Evolutionary conservation across 257 asterid genomes (phyloP), one percentile per base, ranked within the genome.

Genomic region (Przewalskia tangutica): DNA sequence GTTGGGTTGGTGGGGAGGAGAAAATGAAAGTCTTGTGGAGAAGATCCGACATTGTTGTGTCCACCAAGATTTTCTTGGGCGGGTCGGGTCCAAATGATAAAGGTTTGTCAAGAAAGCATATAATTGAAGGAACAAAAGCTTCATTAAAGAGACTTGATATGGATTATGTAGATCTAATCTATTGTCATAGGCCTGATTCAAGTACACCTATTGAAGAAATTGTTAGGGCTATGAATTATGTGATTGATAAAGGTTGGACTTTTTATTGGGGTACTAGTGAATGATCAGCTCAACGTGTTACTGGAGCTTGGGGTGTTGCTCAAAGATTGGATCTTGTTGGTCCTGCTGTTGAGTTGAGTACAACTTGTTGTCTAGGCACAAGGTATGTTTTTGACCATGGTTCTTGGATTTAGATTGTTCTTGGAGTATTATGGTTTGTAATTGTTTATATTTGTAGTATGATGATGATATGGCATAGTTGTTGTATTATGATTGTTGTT

Each of bases 11-110:
- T 38, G 42, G 42, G 42, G 42, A 38, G 42, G 42, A 38, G 42
- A 38, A 5, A 38, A 38, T 27, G 32, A 27, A 94, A 83, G 91
- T 96, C 5, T 98, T 98, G 0, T 96, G 98, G 98, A 94, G 93
- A 90, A 82, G 99, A 80, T 91, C 94, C n/a, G 98, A 96, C 81
- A 81, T 96, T 14, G 99, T 96, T 11, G 80, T 96, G 55, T 91
- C 98, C 77, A 96, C 99, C 17, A 96, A 96, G 97, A 93, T 96
- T 84, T 96, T 96, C 88, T 96, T 98, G 98, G 99, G 99, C 5
- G 98, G 99, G 3, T 83, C 95, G 5, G 99, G 98, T 27, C 98
- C 99, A 0, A 96, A 96, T 62, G 98, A 96, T 81, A 94, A 94
- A 88, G 99, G 99, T 20, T 68, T 94, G 14, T 96, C 99, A 1